Evolutionary conservation across 2,329 filamentous ascomycete species (phyloP), one percentile per base, ranked within the genome.

Genomic region (Xylaria sp.): DNA sequence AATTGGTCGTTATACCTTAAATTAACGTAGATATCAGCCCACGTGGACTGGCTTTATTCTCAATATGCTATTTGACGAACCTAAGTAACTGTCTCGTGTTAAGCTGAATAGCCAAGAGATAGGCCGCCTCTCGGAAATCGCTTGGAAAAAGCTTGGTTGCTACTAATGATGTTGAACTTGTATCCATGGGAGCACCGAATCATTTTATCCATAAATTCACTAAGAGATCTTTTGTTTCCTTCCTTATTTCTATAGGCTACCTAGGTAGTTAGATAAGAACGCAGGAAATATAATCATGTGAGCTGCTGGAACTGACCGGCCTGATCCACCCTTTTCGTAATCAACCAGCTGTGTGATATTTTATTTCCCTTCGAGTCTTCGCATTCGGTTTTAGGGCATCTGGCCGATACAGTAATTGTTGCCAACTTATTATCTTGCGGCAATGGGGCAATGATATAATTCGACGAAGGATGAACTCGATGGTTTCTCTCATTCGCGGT

Each of bases 71-170:
- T 12, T 39, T 55, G 50, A 55, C 4, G 6, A 55, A 20, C n/a
- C n/a, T n/a, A n/a, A 20, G 15, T 53, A 12, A 23, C n/a, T n/a
- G 32, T 55, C 12, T 41, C 20, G 12, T 25, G 20, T 57, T 20
- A 12, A 53, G 36, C 7, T 41, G n/a, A 39, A 52, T 25, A 25
- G 57, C 55, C 45, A 60, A 58, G 63, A 60, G 9, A 55, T 13
- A 12, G 30, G 6, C 53, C 53, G 10, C 18, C 2, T 30, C 63
- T 65, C 60, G 25, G 41, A 36, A 39, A 28, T 32, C 20, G 36
- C 45, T 36, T 65, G 46, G 46, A 8, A 15, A 53, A 65, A 65
- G 62, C 62, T 60, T 46, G 28, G 9, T 8, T 46, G 7, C 30
- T 39, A 23, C 25, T 13, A 15, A 15, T 5, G 18, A 52, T 10